Evolutionary conservation across 495 filamentous ascomycete species (phyloP).

Genomic region (Sabuloglossum arenarium): DNA sequence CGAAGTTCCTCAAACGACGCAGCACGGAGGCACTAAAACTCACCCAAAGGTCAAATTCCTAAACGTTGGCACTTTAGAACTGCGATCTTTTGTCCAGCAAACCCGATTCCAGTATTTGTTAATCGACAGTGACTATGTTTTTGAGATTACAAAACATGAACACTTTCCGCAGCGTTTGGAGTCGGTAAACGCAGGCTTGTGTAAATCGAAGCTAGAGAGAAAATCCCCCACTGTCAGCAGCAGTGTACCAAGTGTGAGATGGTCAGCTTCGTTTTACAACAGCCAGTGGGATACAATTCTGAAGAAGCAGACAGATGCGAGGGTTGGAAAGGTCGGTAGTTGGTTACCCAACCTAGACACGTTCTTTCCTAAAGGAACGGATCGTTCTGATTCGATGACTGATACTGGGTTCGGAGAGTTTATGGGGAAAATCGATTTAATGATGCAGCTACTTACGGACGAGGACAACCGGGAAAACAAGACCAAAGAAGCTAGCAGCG

Average conservation of each 20-base stretch:
- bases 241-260: conserved; percentile 3
- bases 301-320: conserved; percentile 15
- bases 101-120: conserved; percentile 17
- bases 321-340: conserved; percentile 12
- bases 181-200: neutral
- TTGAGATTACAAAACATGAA: conserved; percentile 36
- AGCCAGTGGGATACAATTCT: conserved; percentile 28
- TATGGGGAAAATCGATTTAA: conserved; percentile 11
- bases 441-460: conserved; percentile 3
- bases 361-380: conserved; percentile 22
- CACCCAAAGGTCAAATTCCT: neutral
- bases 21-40: neutral
- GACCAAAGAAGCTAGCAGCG: no score
- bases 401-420: conserved; percentile 13
- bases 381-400: conserved; percentile 8
- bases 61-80: neutral
- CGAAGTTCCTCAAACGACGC: neutral
- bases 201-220: neutral
- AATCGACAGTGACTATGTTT: conserved; percentile 25
- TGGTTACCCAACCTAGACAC: conserved; percentile 22
- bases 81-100: neutral
- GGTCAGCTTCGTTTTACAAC: conserved; percentile 29
- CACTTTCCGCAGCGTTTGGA: neutral
- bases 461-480: neutral
- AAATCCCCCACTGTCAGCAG: neutral